A percentile compares a stretch with the other conserved stretches of the same genome.
These are phyloP conservation scores for Exophiala phaeomuriformis DNA, from an alignment of 2,329 filamentous ascomycete genomes.

Conservation along the genomic window DNA sequence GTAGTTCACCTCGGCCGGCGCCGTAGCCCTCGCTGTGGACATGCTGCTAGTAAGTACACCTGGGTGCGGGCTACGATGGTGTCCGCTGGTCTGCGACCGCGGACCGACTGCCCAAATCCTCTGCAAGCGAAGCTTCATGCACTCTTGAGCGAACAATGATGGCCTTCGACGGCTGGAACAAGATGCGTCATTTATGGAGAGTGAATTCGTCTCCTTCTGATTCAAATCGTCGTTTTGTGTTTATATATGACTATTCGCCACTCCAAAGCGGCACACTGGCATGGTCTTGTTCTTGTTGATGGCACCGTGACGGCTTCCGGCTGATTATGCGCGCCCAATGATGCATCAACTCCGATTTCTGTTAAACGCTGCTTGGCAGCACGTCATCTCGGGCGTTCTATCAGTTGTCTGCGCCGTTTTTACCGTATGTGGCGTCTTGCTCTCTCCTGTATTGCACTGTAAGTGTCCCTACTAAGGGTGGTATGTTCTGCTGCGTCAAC, in stretches of 20 bases:
- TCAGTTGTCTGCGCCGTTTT: neutral
- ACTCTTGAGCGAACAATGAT: neutral
- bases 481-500: neutral
- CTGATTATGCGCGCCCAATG: too few relatives aligned
- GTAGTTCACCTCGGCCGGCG: too few relatives aligned
- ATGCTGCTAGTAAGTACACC: too few relatives aligned
- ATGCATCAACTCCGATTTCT: neutral
- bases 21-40: too few relatives aligned
- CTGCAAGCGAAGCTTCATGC: neutral
- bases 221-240: neutral
- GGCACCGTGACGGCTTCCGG: too few relatives aligned
- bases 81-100: neutral
- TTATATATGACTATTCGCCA: neutral
- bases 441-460: neutral
- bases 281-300: neutral
- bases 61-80: too few relatives aligned
- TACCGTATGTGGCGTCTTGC: neutral
- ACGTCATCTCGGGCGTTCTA: neutral
- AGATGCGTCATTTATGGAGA: slow-evolving; percentile 12
- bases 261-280: neutral
- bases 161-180: neutral
- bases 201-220: slow-evolving; percentile 8
- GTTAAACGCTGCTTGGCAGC: slow-evolving; percentile 1
- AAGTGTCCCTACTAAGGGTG: slow-evolving; percentile 2
- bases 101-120: slow-evolving; percentile 6